Evolutionary conservation across 345 rosid genomes (phyloP).

Genomic region (Excoecaria cochinchinensis): DNA sequence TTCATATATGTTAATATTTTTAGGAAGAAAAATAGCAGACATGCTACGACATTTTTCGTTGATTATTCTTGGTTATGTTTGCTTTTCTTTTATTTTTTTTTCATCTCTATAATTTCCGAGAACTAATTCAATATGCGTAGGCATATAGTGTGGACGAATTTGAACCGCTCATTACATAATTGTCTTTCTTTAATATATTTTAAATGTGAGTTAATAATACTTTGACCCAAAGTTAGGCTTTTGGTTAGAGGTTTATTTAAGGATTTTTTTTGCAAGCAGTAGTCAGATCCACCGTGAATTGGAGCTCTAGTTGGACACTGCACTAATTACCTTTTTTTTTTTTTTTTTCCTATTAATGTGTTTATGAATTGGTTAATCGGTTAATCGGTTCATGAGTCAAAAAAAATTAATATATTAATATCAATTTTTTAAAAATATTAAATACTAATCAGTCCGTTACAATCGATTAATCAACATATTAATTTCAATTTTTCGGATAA

Average conservation of each 20-base stretch:
- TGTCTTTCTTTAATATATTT: neutral
- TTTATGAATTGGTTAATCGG: too few relatives aligned
- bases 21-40: neutral
- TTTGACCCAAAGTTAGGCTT: constrained; percentile 14
- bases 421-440: too few relatives aligned
- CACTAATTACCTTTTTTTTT: neutral
- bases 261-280: neutral
- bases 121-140: too few relatives aligned
- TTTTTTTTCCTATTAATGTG: too few relatives aligned
- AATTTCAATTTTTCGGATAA: too few relatives aligned
- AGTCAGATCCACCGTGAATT: neutral
- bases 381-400: too few relatives aligned
- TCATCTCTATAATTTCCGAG: too few relatives aligned
- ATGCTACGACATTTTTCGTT: neutral
- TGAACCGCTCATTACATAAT: too few relatives aligned
- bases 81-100: neutral
- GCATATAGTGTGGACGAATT: too few relatives aligned
- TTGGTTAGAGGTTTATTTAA: neutral
- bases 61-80: neutral
- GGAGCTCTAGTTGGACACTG: neutral
- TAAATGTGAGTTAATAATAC: neutral
- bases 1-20: neutral
- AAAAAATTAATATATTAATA: too few relatives aligned
- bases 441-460: too few relatives aligned
- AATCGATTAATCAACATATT: too few relatives aligned